Percentiles rank a stretch among this genome's conserved stretches.
Evolutionary conservation across 371 early-diverging fungal species (phyloP).

Genomic region (Mucor ambiguus): DNA sequence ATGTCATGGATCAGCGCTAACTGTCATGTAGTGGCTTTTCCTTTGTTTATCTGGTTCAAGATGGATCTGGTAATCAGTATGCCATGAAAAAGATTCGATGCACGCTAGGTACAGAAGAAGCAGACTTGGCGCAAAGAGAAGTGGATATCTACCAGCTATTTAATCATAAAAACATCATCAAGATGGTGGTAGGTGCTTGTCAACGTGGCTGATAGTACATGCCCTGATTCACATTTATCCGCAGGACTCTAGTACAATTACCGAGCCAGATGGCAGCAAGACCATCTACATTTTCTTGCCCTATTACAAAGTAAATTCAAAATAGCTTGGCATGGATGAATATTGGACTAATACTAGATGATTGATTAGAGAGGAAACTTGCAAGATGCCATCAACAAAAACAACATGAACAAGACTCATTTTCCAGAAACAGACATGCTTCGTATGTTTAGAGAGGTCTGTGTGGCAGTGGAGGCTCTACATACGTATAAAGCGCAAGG

Average conservation of each 20-base stretch:
- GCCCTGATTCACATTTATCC: neutral
- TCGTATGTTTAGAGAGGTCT: constrained; percentile 56
- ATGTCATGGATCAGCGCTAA: neutral
- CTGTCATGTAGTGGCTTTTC: constrained; percentile 65
- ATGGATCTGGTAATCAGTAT: constrained; percentile 54
- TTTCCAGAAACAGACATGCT: constrained; percentile 58
- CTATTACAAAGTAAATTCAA: constrained; percentile 53
- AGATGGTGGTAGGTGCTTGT: constrained; percentile 52
- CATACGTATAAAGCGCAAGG: constrained; percentile 60
- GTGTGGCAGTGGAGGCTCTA: constrained; percentile 55
- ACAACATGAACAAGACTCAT: constrained; percentile 43
- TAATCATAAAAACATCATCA: constrained; percentile 66
- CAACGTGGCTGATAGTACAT: neutral
- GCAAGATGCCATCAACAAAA: constrained; percentile 55
- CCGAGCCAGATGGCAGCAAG: constrained; percentile 61
- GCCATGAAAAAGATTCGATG: constrained; percentile 78
- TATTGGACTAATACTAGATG: neutral
- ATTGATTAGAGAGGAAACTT: constrained; percentile 52
- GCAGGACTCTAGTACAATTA: constrained; percentile 42
- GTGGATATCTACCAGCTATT: constrained; percentile 62
- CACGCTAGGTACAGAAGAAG: constrained; percentile 60
- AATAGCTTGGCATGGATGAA: neutral
- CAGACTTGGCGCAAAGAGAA: constrained; percentile 59
- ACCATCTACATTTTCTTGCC: constrained; percentile 68
- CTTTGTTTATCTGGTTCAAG: constrained; percentile 71